A percentile compares a stretch with the other conserved stretches of the same genome.
Evolutionary conservation across 1,284 basidiomycete genomes (phyloP).

Genomic region (Anthracocystis setariae): DNA sequence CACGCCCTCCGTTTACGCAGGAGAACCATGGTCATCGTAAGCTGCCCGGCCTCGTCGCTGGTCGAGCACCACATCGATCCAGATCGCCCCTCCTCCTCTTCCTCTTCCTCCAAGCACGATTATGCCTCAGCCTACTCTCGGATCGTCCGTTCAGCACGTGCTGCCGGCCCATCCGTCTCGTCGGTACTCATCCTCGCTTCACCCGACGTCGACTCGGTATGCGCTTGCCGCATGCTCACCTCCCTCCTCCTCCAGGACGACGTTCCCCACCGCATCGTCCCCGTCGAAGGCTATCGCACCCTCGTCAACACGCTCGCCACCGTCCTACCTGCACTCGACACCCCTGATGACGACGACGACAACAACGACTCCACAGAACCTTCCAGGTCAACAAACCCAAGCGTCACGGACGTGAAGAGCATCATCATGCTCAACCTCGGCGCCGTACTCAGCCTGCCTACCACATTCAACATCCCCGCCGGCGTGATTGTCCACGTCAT

Average conservation of each 20-base stretch:
- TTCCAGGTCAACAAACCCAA: slow-evolving; percentile 12
- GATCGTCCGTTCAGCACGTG: slow-evolving; percentile 46
- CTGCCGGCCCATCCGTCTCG: slow-evolving; percentile 45
- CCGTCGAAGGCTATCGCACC: slow-evolving; percentile 80
- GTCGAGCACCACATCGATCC: slow-evolving; percentile 33
- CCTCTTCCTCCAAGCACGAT: slow-evolving; percentile 36
- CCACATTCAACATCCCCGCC: slow-evolving; percentile 68
- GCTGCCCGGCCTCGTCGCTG: slow-evolving; percentile 39
- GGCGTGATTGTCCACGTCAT: slow-evolving; percentile 80
- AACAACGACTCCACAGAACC: background rate
- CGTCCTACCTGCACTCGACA: slow-evolving; percentile 36
- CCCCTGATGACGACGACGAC: no score
- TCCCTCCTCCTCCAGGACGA: slow-evolving; percentile 92
- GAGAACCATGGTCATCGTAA: slow-evolving; percentile 36
- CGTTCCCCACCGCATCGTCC: slow-evolving; percentile 87
- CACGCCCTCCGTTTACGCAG: background rate
- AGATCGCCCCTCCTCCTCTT: slow-evolving; percentile 6
- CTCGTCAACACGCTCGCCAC: slow-evolving; percentile 35
- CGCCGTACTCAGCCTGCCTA: slow-evolving; percentile 82
- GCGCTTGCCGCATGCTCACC: slow-evolving; percentile 88
- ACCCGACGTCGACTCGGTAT: slow-evolving; percentile 88
- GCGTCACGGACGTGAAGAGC: slow-evolving; percentile 79
- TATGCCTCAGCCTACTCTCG: slow-evolving; percentile 59
- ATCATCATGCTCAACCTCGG: slow-evolving; percentile 94
- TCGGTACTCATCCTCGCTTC: slow-evolving; percentile 82